These are phyloP conservation scores for Mesembryanthemum crystallinum DNA, from an alignment of 148 eudicot genomes.

Conservation along the genomic window DNA sequence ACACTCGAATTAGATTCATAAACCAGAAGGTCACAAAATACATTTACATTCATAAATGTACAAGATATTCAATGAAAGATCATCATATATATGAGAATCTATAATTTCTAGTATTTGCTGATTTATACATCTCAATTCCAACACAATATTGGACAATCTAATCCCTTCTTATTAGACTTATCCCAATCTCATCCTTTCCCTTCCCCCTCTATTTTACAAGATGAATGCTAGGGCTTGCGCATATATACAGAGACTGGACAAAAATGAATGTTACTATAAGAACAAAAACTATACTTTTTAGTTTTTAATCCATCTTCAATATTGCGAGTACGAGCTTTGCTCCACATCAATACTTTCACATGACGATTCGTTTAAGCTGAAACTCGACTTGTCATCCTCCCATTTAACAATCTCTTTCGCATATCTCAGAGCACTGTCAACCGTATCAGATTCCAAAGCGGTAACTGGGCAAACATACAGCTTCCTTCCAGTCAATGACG, in stretches of 20 bases:
- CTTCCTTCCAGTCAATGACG: constrained; percentile 50
- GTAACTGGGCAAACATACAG: constrained; percentile 57
- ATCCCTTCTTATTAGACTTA: neutral
- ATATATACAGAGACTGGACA: constrained; percentile 1
- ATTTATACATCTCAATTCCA: constrained; percentile 5
- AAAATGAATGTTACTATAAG: constrained; percentile 8
- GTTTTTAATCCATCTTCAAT: neutral
- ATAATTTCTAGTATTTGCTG: neutral
- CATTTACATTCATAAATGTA: too few species aligned
- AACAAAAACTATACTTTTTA: neutral
- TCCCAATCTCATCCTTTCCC: neutral
- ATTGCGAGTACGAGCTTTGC: constrained; percentile 23
- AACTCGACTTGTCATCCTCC: constrained; percentile 49
- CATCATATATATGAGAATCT: neutral
- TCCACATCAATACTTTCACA: constrained; percentile 44
- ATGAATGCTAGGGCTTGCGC: neutral
- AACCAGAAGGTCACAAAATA: too few species aligned
- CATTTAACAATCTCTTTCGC: constrained; percentile 69
- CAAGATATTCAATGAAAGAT: too few species aligned
- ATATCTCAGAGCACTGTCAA: constrained; percentile 57
- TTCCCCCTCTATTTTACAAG: neutral
- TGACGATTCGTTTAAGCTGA: constrained; percentile 40
- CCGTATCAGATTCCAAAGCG: constrained; percentile 58
- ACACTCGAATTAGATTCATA: too few species aligned
- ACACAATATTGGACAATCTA: neutral